Conservation (phyloP, 441 rosid species). For the Eruca vesicaria region DNA sequence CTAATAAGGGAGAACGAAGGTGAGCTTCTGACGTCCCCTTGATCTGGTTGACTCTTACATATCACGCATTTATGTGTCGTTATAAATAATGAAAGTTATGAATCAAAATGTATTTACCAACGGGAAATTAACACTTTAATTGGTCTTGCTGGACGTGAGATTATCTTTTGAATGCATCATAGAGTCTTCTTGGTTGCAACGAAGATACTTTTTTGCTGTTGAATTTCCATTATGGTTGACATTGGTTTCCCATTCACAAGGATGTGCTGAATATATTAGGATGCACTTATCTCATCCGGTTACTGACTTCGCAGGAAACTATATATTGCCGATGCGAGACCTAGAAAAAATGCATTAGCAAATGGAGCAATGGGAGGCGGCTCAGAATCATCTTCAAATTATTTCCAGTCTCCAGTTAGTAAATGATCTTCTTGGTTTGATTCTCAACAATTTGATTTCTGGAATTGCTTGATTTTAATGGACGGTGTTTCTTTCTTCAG, state of each 20-base stretch:
- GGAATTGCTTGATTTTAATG: not conserved
- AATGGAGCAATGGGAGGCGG: slow-evolving; percentile 99
- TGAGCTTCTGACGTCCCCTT: slow-evolving; percentile 25
- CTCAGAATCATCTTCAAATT: slow-evolving; percentile 90
- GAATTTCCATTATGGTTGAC: not conserved
- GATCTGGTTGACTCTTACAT: not conserved
- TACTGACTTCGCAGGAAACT: slow-evolving; percentile 56
- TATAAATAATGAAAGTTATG: not conserved
- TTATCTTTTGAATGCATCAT: not conserved
- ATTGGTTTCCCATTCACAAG: slow-evolving; percentile 2
- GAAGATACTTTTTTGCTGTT: not conserved
- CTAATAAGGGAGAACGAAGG: slow-evolving; percentile 56
- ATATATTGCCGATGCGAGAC: slow-evolving; percentile 95
- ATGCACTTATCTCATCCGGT: not conserved
- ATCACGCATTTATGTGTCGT: slow-evolving; percentile 2
- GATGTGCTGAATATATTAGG: not conserved
- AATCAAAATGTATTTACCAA: not conserved
- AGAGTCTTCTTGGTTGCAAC: not conserved
- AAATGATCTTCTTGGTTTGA: slow-evolving; percentile 28
- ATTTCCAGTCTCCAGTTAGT: slow-evolving; percentile 85
- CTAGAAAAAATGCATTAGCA: slow-evolving; percentile 94
- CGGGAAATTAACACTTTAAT: not conserved
- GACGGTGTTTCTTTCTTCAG: slow-evolving; percentile 37
- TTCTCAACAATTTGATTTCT: slow-evolving; percentile 11
- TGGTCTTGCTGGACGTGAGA: not conserved